Conservation (phyloP, 2,329 filamentous ascomycete species). For the Aureobasidium sp. region DNA sequence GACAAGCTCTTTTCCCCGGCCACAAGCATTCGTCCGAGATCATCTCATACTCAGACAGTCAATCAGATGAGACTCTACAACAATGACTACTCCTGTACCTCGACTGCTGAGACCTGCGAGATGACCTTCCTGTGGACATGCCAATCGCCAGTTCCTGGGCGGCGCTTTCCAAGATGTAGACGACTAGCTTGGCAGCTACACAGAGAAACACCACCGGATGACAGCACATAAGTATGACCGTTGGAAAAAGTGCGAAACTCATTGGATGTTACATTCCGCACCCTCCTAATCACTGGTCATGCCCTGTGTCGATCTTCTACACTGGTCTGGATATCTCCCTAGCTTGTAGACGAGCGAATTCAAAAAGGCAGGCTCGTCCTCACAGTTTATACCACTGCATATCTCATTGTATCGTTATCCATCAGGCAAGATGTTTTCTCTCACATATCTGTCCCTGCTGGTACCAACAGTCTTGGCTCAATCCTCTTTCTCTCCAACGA, state of each 20-base stretch:
- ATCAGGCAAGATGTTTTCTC: slow-evolving; percentile 12
- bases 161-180: not conserved
- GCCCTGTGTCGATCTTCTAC: slow-evolving; percentile 2
- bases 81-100: not conserved
- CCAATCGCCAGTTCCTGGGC: not conserved
- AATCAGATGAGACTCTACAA: not conserved
- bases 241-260: not conserved
- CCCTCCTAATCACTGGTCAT: slow-evolving; percentile 8
- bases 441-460: slow-evolving; percentile 10
- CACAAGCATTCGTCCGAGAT: not conserved
- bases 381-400: not conserved
- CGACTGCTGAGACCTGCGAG: not conserved
- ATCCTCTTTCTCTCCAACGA: slow-evolving; percentile 54
- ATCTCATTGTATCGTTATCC: not conserved
- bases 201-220: not conserved
- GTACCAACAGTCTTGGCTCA: slow-evolving; percentile 11
- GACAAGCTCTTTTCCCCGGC: not conserved
- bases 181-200: slow-evolving; percentile 1
- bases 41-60: not conserved
- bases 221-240: slow-evolving; percentile 12
- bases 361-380: not conserved
- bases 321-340: not conserved
- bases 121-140: not conserved
- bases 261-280: slow-evolving; percentile 3
- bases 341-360: not conserved